Evolutionary conservation across 1,284 basidiomycete species (phyloP), one percentile per base, ranked within the genome.

Genomic region (Malassezia globosa): DNA sequence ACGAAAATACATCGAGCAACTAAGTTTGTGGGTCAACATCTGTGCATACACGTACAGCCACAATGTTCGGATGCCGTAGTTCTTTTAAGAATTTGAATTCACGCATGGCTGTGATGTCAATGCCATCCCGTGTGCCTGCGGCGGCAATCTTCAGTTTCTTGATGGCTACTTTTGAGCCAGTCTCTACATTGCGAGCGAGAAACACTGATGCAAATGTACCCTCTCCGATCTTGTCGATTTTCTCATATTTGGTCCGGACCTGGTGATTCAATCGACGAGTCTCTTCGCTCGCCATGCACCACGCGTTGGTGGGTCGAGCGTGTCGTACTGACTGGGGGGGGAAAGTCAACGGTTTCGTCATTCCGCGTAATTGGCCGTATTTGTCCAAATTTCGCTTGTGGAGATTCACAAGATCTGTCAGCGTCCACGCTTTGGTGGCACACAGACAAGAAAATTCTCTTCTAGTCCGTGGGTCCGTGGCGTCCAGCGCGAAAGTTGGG

Each of bases 1-100:
- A 85, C 0, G 90, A 94, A 74, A 94, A 99, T 14, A 97, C 92
- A 66, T 96, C 92, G 35, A 96, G 78, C 34, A 99, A 81, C 88
- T 95, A 60, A 16, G 19, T 7, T 42, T n/a, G 16, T 7, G 29
- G 22, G 35, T 43, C 3, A 19, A 35, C n/a, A n/a, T n/a, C n/a
- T n/a, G n/a, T n/a, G n/a, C 10, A 31, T 22, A 13, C 21, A 6
- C 51, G 18, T 56, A 87, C 90, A 73, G 85, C 85, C 59, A 99
- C 95, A 59, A 97, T 81, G 68, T 97, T 97, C 45, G 85, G 84
- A 74, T 97, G 94, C 54, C 82, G 82, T 40, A 97, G 74, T 72
- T 99, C 94, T 48, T 87, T 82, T 51, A 99, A 76, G 71, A 90
- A 96, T 73, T 95, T 95, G 67, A 99, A 92, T 75, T 99, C 94